Evolutionary conservation across 495 filamentous ascomycete species (phyloP), one percentile per base, ranked within the genome.

Genomic region (Rhizodiscina lignyota): DNA sequence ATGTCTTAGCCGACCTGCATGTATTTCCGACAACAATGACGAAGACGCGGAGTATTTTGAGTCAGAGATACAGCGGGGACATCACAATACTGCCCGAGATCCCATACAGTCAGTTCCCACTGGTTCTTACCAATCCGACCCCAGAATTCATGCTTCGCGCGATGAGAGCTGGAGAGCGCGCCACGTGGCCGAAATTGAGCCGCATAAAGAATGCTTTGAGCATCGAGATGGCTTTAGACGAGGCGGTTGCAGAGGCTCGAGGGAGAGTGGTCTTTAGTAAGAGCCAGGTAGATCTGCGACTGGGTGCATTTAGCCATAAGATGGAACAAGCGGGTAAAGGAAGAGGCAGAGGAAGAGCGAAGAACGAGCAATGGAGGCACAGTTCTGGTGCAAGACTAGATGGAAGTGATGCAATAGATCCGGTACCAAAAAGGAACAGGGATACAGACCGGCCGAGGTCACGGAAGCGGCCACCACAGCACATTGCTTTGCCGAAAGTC

Each of bases 1-100:
- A 83, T 29, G 68, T 83, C 16, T 59, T 91, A 21, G 70, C 80
- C 2, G 87, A 94, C 49, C 54, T 91, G 6, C 83, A 84, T 33
- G 59, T 93, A 33, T 83, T 91, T 43, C 81, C 80, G 17, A 92
- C 74, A 35, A 61, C 74, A 2, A 56, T 92, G 41, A 83, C 74
- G 21, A 94, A 94, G 48, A 60, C 72, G 4, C 68, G 74, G 20
- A 83, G 79, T 0, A 76, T 94, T 16, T 60, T 94, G 32, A 84
- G 75, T 42, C 86, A 94, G 47, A 83, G 78, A 42, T 94, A 94
- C 44, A 81, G 78, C 2, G 87, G 87, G n/a, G 84, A 94, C 54
- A 92, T 94, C 52, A 94, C 80, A 31, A 94, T 94, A 35, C 68
- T 92, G 34, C 86, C 86, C 0, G 72, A 81, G 36, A 77, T 92